Percentiles rank a stretch among this genome's conserved stretches.
phyloP scores from a whole-genome alignment of 768 basidiomycete species.

The Lactarius tabidus region DNA sequence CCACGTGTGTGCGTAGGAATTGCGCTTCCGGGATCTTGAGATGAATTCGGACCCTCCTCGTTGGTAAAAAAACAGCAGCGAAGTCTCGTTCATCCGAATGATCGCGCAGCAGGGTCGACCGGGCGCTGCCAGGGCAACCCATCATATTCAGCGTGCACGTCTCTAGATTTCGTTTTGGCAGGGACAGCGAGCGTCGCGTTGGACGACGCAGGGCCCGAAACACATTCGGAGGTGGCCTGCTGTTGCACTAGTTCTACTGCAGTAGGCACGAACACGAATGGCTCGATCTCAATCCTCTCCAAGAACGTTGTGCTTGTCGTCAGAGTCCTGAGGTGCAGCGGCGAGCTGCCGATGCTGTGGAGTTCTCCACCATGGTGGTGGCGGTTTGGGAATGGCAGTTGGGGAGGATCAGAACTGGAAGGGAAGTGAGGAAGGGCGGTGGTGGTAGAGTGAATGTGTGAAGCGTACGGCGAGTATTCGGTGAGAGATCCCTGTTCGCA shows the following conservation, averaged over 20 bases:
- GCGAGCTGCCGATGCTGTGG: not conserved
- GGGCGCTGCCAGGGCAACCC: not conserved
- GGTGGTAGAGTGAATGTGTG: not conserved
- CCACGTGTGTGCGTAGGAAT: not conserved
- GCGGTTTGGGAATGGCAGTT: not conserved
- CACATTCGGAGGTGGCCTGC: no score
- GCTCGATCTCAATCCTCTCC: not conserved
- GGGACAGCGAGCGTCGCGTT: not conserved
- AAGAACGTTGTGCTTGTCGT: not conserved
- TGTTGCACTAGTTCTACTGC: not conserved
- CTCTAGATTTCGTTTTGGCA: not conserved
- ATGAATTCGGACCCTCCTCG: not conserved
- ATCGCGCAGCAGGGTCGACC: not conserved
- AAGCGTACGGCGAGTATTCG: conserved; percentile 16
- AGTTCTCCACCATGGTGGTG: not conserved
- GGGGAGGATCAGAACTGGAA: not conserved
- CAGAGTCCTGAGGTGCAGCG: not conserved
- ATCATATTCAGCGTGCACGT: not conserved
- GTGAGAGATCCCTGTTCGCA: conserved; percentile 7
- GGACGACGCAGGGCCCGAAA: not conserved
- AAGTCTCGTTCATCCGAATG: no score
- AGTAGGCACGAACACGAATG: not conserved
- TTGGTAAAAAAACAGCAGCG: no score
- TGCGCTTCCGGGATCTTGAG: not conserved
- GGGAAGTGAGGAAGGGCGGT: not conserved